Evolutionary conservation across 306 rosid genomes (phyloP).

Genomic region (Lotus japonicus): DNA sequence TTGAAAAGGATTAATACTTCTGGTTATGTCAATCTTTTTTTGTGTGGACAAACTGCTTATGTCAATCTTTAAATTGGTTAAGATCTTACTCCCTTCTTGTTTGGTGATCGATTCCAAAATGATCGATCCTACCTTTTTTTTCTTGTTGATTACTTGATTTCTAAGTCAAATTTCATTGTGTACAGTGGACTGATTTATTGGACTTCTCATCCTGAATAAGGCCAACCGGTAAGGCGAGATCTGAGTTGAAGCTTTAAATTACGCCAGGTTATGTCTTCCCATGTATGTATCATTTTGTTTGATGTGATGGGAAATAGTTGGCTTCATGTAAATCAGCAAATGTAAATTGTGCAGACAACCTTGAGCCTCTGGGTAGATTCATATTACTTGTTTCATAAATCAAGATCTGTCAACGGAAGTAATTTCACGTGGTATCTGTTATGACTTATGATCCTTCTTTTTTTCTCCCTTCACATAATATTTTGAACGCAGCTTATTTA

Average conservation of each 20-base stretch:
- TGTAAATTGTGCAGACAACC: conserved; percentile 44
- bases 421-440: conserved; percentile 4
- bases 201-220: conserved; percentile 89
- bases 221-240: not conserved
- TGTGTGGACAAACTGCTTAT: too few relatives aligned
- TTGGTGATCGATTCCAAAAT: not conserved
- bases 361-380: conserved; percentile 27
- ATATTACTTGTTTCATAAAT: conserved; percentile 7
- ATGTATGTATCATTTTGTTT: conserved; percentile 34
- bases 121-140: not conserved
- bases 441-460: not conserved
- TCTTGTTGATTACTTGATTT: not conserved
- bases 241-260: conserved; percentile 26
- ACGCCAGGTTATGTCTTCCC: conserved; percentile 25
- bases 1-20: not conserved
- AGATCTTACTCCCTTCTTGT: not conserved
- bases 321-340: conserved; percentile 28
- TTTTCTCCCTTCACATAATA: not conserved
- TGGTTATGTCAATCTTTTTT: not conserved
- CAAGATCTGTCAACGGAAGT: conserved; percentile 6
- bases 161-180: not conserved
- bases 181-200: conserved; percentile 92
- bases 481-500: not conserved
- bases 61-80: not conserved
- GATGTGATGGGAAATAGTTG: conserved; percentile 21